Evolutionary conservation across 2,329 filamentous ascomycete species (phyloP).

Genomic region (Colletotrichum sp.): DNA sequence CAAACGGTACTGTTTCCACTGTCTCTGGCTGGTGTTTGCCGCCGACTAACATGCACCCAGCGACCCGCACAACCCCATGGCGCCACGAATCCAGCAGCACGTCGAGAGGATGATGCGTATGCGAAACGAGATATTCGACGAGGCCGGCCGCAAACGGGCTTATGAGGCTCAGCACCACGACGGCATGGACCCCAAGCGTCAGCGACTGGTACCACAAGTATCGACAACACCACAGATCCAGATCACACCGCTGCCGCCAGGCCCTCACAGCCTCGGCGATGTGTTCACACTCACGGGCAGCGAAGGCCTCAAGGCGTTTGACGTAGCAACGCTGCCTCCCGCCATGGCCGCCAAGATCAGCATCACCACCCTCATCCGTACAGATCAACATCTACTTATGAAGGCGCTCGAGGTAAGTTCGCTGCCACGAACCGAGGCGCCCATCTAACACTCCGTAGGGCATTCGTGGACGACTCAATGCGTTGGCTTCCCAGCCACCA

Average conservation of each 20-base stretch:
- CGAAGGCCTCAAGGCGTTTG: slow-evolving; percentile 76
- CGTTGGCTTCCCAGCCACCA: slow-evolving; percentile 50
- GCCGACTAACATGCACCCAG: slow-evolving; percentile 48
- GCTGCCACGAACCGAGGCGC: slow-evolving; percentile 13
- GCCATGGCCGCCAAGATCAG: slow-evolving; percentile 81
- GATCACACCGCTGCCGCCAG: slow-evolving; percentile 75
- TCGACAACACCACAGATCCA: slow-evolving; percentile 41
- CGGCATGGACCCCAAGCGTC: slow-evolving; percentile 82
- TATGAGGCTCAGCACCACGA: slow-evolving; percentile 74
- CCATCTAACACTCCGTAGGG: slow-evolving; percentile 39
- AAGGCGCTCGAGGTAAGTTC: slow-evolving; percentile 73
- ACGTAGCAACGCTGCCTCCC: slow-evolving; percentile 79
- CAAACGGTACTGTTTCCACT: slow-evolving; percentile 64
- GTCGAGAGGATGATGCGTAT: slow-evolving; percentile 82
- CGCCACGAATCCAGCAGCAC: slow-evolving; percentile 83
- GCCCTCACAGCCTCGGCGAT: slow-evolving; percentile 79
- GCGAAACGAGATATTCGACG: slow-evolving; percentile 80
- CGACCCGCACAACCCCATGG: slow-evolving; percentile 79
- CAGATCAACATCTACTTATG: slow-evolving; percentile 72
- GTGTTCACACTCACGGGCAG: slow-evolving; percentile 87
- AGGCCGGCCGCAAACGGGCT: slow-evolving; percentile 78
- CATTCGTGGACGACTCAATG: slow-evolving; percentile 55
- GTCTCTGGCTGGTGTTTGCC: not conserved
- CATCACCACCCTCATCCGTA: slow-evolving; percentile 75
- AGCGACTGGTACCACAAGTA: slow-evolving; percentile 57